Percentiles rank a stretch among this genome's conserved stretches.
phyloP scores from a whole-genome alignment of 306 rosid genomes.

The Vigna reflexopilosa region DNA sequence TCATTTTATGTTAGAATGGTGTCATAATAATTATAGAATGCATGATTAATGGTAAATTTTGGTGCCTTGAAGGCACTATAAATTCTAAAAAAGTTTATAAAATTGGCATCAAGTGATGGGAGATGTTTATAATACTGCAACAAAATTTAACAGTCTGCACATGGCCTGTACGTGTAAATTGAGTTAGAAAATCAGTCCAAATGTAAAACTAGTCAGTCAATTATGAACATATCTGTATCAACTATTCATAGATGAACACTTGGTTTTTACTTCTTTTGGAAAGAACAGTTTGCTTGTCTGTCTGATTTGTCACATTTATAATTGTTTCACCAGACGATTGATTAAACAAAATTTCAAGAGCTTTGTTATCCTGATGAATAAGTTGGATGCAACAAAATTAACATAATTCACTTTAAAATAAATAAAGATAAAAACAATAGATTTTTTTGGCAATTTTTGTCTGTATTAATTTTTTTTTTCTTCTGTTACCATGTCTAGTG shows the following conservation, averaged over 20 bases:
- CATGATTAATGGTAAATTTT: conserved; percentile 1
- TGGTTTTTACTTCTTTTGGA: conserved; percentile 6
- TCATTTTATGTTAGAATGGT: not conserved
- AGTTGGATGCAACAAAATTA: conserved; percentile 23
- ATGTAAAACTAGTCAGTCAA: not conserved
- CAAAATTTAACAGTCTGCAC: not conserved
- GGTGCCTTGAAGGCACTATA: not conserved
- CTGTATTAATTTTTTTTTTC: not conserved
- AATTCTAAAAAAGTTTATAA: not conserved
- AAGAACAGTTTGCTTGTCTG: conserved; percentile 8
- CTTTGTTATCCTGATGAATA: conserved; percentile 27
- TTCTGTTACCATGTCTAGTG: conserved; percentile 62
- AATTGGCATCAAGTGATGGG: not conserved
- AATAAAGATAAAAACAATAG: conserved; percentile 24
- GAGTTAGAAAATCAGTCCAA: not conserved
- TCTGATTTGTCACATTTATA: conserved; percentile 22
- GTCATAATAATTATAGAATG: not conserved
- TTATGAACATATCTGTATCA: not conserved
- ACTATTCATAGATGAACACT: not conserved
- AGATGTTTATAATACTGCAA: not conserved
- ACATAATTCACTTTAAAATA: conserved; percentile 11
- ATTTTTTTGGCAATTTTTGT: conserved; percentile 18
- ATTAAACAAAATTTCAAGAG: conserved; percentile 29
- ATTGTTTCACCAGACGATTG: conserved; percentile 15
- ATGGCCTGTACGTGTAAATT: not conserved